Conservation (phyloP, 306 rosid genomes). For the Hippophae rhamnoides region DNA sequence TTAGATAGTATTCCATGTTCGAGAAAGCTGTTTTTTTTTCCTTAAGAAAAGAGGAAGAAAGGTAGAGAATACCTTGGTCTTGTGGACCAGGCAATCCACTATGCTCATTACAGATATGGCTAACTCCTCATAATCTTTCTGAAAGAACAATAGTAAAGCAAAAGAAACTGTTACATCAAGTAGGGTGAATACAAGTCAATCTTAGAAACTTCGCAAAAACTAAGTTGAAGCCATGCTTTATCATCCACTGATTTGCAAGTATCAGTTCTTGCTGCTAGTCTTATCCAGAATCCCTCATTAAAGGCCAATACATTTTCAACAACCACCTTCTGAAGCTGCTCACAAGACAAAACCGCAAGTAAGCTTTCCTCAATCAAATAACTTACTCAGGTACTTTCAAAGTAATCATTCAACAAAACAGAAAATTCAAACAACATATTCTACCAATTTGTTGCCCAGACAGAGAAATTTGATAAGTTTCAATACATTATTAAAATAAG, state of each 20-base stretch:
- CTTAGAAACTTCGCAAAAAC: conserved; percentile 9
- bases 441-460: background rate
- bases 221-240: conserved; percentile 48
- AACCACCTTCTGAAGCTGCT: conserved; percentile 80
- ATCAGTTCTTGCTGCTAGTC: conserved; percentile 83
- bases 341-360: conserved; percentile 15
- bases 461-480: no score
- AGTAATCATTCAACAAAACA: background rate
- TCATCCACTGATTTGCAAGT: conserved; percentile 90
- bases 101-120: conserved; percentile 64
- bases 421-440: background rate
- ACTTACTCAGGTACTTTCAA: background rate
- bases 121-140: conserved; percentile 92
- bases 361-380: conserved; percentile 14
- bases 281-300: conserved; percentile 72
- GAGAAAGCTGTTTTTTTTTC: background rate
- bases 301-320: conserved; percentile 81
- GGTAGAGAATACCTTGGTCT: conserved; percentile 53
- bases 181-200: conserved; percentile 11
- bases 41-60: conserved; percentile 12
- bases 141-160: conserved; percentile 23
- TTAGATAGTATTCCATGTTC: background rate
- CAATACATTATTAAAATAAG: no score
- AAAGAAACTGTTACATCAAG: conserved; percentile 9
- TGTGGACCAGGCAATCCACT: conserved; percentile 67